These are phyloP conservation scores for Talaromyces sp. DNA, from an alignment of 2,329 filamentous ascomycete genomes.

Conservation along the genomic window DNA sequence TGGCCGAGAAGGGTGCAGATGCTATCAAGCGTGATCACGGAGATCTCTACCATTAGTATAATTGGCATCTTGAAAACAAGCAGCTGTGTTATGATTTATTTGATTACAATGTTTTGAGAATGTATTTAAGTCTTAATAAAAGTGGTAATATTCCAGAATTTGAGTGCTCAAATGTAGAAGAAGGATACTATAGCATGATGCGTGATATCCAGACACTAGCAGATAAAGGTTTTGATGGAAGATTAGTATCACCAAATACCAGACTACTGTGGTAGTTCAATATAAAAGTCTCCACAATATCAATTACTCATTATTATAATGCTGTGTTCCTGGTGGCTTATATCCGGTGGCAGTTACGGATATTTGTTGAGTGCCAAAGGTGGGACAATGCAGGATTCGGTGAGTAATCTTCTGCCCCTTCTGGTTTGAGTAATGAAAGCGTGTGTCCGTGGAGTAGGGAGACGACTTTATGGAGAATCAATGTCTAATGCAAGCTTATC, in stretches of 20 bases:
- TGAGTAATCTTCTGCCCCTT: not conserved
- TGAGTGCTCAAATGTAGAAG: not conserved
- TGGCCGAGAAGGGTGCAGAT: slow-evolving; percentile 46
- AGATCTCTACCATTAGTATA: not conserved
- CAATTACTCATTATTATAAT: not conserved
- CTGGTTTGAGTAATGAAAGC: not conserved
- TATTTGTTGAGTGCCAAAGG: not conserved
- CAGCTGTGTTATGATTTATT: not conserved
- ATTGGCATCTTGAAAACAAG: not conserved
- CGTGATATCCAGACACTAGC: not conserved
- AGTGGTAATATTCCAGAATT: not conserved
- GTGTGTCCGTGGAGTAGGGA: not conserved
- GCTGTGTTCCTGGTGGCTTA: not conserved
- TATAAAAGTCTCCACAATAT: not conserved
- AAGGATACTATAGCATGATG: not conserved
- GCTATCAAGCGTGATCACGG: not conserved
- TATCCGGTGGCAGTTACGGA: not conserved
- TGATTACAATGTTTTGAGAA: not conserved
- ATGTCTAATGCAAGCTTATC: not conserved
- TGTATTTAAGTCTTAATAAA: not conserved
- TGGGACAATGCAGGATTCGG: no score
- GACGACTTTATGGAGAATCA: not conserved
- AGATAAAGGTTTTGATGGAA: not conserved
- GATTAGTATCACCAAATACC: not conserved
- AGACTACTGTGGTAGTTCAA: not conserved